phyloP scores from a whole-genome alignment of 257 asterid species.

The Scutellaria baicalensis region DNA sequence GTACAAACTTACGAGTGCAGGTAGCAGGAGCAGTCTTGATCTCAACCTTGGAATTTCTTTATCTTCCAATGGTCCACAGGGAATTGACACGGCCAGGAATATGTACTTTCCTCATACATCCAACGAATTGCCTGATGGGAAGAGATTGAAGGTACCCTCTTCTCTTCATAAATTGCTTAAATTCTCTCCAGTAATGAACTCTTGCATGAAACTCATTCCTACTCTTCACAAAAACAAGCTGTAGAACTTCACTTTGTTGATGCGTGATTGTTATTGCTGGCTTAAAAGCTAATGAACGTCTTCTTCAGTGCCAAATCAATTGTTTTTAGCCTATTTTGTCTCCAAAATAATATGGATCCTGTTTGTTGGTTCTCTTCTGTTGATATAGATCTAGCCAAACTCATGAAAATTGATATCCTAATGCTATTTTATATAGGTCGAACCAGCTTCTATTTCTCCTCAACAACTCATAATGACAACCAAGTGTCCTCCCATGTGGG shows the following conservation, averaged over 20 bases:
- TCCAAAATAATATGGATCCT: not conserved
- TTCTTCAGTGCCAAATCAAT: not conserved
- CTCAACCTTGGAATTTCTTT: slow-evolving; percentile 83
- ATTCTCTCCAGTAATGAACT: not conserved
- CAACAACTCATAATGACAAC: slow-evolving; percentile 38
- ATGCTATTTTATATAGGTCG: slow-evolving; percentile 29
- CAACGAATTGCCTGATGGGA: slow-evolving; percentile 35
- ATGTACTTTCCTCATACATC: slow-evolving; percentile 24
- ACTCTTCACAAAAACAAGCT: not conserved
- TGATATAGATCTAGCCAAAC: not conserved
- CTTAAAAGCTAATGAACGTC: not conserved
- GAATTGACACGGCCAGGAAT: slow-evolving; percentile 22
- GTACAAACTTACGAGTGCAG: slow-evolving; percentile 29
- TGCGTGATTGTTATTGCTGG: not conserved
- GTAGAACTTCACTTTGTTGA: not conserved
- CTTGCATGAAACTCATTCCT: not conserved
- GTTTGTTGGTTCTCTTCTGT: not conserved
- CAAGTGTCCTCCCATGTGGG: slow-evolving; percentile 43
- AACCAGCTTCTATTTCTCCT: slow-evolving; percentile 31
- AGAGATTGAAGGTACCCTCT: slow-evolving; percentile 46
- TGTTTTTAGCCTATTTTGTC: not conserved
- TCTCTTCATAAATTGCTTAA: slow-evolving; percentile 3
- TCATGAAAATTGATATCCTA: not conserved
- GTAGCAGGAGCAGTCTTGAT: slow-evolving; percentile 57
- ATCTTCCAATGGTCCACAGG: slow-evolving; percentile 34